Evolutionary conservation across 176 grass and related monocot genomes (phyloP).

Genomic region (Carex pumila): DNA sequence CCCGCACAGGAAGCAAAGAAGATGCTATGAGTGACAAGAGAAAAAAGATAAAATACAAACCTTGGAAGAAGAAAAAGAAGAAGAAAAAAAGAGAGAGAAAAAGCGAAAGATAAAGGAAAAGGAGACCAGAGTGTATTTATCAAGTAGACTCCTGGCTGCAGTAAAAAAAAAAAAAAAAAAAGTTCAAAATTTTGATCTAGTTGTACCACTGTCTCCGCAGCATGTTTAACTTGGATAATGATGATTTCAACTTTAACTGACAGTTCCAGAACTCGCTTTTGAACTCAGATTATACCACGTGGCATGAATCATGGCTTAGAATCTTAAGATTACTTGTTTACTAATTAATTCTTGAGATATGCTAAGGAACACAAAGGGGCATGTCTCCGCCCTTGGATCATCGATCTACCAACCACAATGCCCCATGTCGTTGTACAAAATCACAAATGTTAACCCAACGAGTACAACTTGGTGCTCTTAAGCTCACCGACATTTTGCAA

Average conservation of each 20-base stretch:
- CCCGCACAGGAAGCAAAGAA: conserved; percentile 70
- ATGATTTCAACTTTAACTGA: conserved; percentile 10
- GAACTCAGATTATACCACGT: not conserved
- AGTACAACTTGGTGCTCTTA: no score
- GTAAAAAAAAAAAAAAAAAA: not conserved
- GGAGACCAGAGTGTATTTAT: not conserved
- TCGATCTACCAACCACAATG: no score
- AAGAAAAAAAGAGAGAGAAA: not conserved
- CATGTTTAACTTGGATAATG: conserved; percentile 8
- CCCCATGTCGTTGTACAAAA: not conserved
- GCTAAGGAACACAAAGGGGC: not conserved
- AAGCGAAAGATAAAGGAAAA: conserved; percentile 24
- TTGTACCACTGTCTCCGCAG: not conserved
- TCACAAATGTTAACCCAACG: not conserved
- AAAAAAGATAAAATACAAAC: conserved; percentile 18
- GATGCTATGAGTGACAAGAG: conserved; percentile 49
- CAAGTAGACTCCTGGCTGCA: not conserved
- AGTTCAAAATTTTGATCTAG: not conserved
- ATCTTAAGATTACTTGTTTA: not conserved
- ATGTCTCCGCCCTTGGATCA: not conserved
- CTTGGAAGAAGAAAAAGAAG: conserved; percentile 22
- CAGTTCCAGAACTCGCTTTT: not conserved
- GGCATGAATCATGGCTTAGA: not conserved
- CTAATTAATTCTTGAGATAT: not conserved
- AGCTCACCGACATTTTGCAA: no score